These are phyloP conservation scores for Magnolia changhungtana DNA, from an alignment of 164 flowering plant genomes.

Conservation along the genomic window DNA sequence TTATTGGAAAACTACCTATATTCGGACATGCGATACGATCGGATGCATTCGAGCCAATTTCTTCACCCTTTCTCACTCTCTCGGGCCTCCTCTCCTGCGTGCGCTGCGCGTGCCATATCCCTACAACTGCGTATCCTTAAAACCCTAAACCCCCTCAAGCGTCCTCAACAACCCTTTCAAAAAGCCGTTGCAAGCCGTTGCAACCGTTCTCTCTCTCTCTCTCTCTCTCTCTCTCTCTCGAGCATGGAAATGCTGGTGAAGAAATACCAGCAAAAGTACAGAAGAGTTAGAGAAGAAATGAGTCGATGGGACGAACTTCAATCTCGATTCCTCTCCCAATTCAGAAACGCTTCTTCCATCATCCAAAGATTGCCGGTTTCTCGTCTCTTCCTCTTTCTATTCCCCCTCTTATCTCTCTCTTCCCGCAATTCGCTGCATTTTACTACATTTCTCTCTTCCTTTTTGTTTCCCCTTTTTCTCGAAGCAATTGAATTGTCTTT, in stretches of 20 bases:
- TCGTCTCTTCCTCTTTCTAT: not conserved
- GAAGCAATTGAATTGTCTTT: not conserved
- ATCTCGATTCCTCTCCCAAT: constrained; percentile 49
- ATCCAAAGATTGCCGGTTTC: constrained; percentile 56
- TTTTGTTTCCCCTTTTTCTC: not conserved
- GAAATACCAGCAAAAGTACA: constrained; percentile 63
- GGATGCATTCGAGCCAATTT: too few relatives aligned
- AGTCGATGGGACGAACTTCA: constrained; percentile 72
- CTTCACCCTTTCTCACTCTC: too few relatives aligned
- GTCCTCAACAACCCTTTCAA: not conserved
- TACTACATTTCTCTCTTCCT: not conserved
- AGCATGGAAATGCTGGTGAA: constrained; percentile 55
- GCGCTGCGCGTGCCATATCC: too few relatives aligned
- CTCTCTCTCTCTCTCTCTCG: too few relatives aligned
- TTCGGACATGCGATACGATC: too few relatives aligned
- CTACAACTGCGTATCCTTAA: too few relatives aligned
- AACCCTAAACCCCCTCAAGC: too few relatives aligned
- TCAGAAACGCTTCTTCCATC: constrained; percentile 60
- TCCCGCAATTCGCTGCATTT: not conserved
- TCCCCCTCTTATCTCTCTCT: not conserved
- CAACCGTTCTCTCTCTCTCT: too few relatives aligned
- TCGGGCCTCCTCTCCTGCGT: too few relatives aligned
- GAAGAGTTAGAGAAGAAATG: constrained; percentile 55
- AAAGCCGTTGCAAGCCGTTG: too few relatives aligned
- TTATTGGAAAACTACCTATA: too few relatives aligned